A percentile compares a stretch with the other conserved stretches of the same genome.
Evolutionary conservation across 176 grass and related monocot genomes (phyloP).

Genomic region (Carex cristatella): DNA sequence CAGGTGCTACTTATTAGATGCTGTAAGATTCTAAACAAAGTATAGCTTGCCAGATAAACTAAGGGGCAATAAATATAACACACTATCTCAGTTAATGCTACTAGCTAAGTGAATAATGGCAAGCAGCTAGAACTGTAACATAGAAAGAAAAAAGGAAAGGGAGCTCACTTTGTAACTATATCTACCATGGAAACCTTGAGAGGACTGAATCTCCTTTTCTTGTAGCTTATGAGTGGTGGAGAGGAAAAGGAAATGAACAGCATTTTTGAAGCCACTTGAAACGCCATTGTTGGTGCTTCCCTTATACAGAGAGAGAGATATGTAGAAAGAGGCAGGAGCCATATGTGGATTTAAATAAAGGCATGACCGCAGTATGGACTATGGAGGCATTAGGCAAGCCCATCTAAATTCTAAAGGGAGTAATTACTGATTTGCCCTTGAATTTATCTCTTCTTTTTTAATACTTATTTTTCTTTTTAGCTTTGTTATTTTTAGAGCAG

Average conservation of each 20-base stretch:
- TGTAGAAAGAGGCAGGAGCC: background rate
- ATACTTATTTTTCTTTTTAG: no score
- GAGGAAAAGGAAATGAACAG: background rate
- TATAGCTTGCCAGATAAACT: background rate
- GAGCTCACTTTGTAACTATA: background rate
- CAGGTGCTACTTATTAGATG: background rate
- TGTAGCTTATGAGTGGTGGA: background rate
- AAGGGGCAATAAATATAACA: background rate
- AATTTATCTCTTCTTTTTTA: background rate
- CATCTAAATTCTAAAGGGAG: background rate
- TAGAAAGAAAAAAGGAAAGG: background rate
- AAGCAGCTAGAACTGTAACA: background rate
- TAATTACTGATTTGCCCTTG: constrained; percentile 11
- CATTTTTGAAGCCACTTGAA: background rate
- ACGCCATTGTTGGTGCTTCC: background rate
- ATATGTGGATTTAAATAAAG: background rate
- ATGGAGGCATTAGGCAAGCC: no score
- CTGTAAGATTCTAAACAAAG: background rate
- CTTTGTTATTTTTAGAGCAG: no score
- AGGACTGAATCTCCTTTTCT: background rate
- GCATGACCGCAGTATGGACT: background rate
- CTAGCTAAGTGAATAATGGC: background rate
- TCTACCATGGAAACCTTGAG: background rate
- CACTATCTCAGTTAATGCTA: background rate
- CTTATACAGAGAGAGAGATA: background rate